Percentiles rank a stretch among this genome's conserved stretches.
phyloP scores from a whole-genome alignment of 331 rosid species.

The Ulmus americana region DNA sequence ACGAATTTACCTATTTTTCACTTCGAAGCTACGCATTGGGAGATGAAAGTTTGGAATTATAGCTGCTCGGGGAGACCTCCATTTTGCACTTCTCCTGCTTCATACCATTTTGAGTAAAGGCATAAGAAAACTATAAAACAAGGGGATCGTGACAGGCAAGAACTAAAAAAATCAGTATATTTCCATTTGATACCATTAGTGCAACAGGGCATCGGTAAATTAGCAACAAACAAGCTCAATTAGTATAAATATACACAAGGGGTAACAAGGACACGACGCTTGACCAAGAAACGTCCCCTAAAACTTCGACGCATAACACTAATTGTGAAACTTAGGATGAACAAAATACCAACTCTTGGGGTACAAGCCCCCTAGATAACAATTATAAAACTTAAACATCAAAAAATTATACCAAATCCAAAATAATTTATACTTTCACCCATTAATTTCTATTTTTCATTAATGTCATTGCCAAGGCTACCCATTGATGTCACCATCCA shows the following conservation, averaged over 20 bases:
- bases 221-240: neutral
- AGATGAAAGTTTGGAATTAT: slow-evolving; percentile 43
- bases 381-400: no score
- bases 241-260: neutral
- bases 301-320: no score
- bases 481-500: neutral
- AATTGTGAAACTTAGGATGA: no score
- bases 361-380: no score
- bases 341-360: no score
- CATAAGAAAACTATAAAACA: slow-evolving; percentile 2
- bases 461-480: neutral
- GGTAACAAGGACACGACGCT: neutral
- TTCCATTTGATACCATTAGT: neutral
- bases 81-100: slow-evolving; percentile 39
- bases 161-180: neutral
- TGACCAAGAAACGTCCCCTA: neutral
- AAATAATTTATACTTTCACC: neutral
- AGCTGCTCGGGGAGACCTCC: slow-evolving; percentile 56
- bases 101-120: slow-evolving; percentile 13
- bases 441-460: neutral
- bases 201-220: neutral
- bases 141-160: neutral
- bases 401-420: no score
- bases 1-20: slow-evolving; percentile 52
- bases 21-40: slow-evolving; percentile 59